These are phyloP conservation scores for Fusarium sp. DNA, from an alignment of 2,329 filamentous ascomycete genomes.

Conservation along the genomic window DNA sequence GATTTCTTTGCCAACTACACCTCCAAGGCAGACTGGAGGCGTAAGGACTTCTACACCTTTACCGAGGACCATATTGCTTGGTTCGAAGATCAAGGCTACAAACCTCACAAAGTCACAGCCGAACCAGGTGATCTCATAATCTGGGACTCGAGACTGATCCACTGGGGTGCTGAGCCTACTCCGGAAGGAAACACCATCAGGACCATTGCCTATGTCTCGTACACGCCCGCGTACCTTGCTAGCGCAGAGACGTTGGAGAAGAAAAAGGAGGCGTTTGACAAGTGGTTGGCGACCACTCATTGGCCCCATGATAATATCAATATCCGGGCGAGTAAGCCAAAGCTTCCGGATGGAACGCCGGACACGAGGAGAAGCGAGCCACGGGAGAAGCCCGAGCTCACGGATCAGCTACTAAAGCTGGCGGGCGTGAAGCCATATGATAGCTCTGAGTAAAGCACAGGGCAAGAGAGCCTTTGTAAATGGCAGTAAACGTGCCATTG, in stretches of 20 bases:
- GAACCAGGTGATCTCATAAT: slow-evolving; percentile 8
- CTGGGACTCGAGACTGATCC: neutral
- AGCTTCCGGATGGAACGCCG: neutral
- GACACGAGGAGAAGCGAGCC: neutral
- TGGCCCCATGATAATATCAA: slow-evolving; percentile 1
- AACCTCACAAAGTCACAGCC: neutral
- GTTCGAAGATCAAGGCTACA: neutral
- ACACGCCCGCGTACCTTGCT: neutral
- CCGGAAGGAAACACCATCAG: neutral
- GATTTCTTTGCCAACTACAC: neutral
- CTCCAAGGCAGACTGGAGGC: neutral
- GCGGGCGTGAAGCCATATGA: neutral
- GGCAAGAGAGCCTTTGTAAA: neutral
- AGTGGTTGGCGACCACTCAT: neutral
- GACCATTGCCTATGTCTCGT: neutral
- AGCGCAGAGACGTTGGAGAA: neutral
- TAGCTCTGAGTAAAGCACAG: neutral
- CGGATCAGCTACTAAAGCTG: neutral
- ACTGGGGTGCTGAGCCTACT: slow-evolving; percentile 1
- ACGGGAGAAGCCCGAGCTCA: neutral
- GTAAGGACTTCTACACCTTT: neutral
- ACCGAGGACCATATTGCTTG: neutral
- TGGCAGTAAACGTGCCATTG: neutral
- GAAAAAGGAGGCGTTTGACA: neutral
- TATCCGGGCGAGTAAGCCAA: neutral